These are phyloP conservation scores for Aristolochia californica DNA, from an alignment of 164 flowering plant species.

Conservation along the genomic window DNA sequence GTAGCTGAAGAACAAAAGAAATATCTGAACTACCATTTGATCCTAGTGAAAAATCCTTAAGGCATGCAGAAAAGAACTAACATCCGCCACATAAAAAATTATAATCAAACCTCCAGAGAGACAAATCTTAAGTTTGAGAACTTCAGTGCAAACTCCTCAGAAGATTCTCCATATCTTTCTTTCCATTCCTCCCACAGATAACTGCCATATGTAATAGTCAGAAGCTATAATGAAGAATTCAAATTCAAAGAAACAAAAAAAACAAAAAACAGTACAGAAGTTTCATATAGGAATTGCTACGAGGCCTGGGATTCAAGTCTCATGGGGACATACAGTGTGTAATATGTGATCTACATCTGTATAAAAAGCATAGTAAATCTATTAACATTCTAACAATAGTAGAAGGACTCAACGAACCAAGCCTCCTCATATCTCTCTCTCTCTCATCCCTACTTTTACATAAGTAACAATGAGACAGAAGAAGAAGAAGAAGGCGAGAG, in stretches of 20 bases:
- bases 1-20: slow-evolving; percentile 41
- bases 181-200: slow-evolving; percentile 96
- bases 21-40: neutral
- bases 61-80: neutral
- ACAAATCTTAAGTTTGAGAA: slow-evolving; percentile 66
- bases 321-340: too few species aligned
- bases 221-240: neutral
- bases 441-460: too few species aligned
- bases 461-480: too few species aligned
- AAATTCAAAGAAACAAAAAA: neutral
- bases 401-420: too few species aligned
- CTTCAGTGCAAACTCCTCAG: slow-evolving; percentile 45
- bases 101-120: slow-evolving; percentile 57
- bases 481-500: too few species aligned
- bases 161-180: slow-evolving; percentile 52
- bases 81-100: neutral
- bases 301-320: too few species aligned
- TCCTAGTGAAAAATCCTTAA: neutral
- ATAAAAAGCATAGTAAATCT: too few species aligned
- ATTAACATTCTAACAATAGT: too few species aligned
- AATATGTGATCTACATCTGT: too few species aligned
- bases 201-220: slow-evolving; percentile 30
- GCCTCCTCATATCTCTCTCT: too few species aligned
- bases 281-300: neutral
- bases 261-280: neutral